These are phyloP conservation scores for Thuidium tamariscinum DNA, from an alignment of 225 moss, liverwort and hornwort genomes.

Conservation along the genomic window DNA sequence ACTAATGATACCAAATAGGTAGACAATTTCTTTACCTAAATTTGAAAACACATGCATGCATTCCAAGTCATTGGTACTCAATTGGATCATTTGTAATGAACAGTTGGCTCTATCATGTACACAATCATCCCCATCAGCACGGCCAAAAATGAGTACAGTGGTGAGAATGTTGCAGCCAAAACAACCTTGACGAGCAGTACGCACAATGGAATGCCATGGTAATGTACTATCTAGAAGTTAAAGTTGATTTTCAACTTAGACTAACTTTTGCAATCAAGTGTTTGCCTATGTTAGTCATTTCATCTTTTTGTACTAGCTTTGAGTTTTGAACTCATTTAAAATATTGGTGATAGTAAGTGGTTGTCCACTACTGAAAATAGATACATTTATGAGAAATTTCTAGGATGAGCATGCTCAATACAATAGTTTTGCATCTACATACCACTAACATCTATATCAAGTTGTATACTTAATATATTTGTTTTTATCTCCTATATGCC, in stretches of 20 bases:
- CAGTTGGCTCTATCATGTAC: background rate
- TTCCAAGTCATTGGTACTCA: background rate
- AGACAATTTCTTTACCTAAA: background rate
- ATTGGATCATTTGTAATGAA: background rate
- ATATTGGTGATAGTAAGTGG: background rate
- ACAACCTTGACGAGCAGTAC: too few species aligned
- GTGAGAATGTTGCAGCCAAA: background rate
- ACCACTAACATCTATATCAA: too few species aligned
- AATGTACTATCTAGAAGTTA: too few species aligned
- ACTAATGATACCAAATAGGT: background rate
- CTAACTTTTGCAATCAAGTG: background rate
- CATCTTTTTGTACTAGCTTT: background rate
- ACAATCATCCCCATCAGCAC: rapidly evolving
- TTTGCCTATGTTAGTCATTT: background rate
- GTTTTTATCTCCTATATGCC: too few species aligned
- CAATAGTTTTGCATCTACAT: too few species aligned
- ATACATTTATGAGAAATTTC: background rate
- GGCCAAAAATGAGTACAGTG: background rate
- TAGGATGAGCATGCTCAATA: background rate
- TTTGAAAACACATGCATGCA: too few species aligned
- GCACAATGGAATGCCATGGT: too few species aligned
- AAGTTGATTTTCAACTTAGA: background rate
- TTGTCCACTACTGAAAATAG: background rate
- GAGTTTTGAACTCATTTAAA: too few species aligned
- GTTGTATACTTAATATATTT: too few species aligned